These are phyloP conservation scores for Boehmeria nivea DNA, from an alignment of 306 rosid genomes.

Conservation along the genomic window DNA sequence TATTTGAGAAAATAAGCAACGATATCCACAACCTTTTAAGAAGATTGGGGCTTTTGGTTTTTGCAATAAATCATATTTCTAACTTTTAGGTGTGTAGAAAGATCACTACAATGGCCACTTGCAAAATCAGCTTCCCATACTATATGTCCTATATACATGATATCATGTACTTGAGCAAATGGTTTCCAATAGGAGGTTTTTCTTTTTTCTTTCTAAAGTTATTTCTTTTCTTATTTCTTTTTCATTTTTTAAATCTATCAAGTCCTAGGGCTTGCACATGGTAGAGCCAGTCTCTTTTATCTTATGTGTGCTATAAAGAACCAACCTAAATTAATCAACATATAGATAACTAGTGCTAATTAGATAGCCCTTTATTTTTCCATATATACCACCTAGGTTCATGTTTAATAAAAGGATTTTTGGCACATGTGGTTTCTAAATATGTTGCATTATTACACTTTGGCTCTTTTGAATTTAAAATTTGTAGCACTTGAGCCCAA, in stretches of 20 bases:
- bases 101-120: not conserved
- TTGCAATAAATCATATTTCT: not conserved
- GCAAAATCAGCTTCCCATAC: not conserved
- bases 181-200: not conserved
- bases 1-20: not conserved
- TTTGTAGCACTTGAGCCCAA: too few relatives aligned
- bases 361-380: too few relatives aligned
- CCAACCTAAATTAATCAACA: too few relatives aligned
- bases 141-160: not conserved
- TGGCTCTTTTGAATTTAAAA: too few relatives aligned
- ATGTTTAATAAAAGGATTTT: too few relatives aligned
- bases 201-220: not conserved
- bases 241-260: not conserved
- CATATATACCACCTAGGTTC: too few relatives aligned
- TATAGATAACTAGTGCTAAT: too few relatives aligned
- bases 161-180: not conserved
- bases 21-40: slow-evolving; percentile 1
- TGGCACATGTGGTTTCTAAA: too few relatives aligned
- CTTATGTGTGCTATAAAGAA: too few relatives aligned
- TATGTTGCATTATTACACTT: too few relatives aligned
- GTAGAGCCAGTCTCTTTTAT: slow-evolving; percentile 1
- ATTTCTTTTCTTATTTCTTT: not conserved
- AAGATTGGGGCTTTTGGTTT: not conserved
- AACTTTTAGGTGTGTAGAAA: not conserved
- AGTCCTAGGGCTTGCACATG: slow-evolving; percentile 3